A percentile compares a stretch with the other conserved stretches of the same genome.
These are phyloP conservation scores for Periconia macrospinosa DNA, from an alignment of 2,329 filamentous ascomycete species.

Conservation along the genomic window DNA sequence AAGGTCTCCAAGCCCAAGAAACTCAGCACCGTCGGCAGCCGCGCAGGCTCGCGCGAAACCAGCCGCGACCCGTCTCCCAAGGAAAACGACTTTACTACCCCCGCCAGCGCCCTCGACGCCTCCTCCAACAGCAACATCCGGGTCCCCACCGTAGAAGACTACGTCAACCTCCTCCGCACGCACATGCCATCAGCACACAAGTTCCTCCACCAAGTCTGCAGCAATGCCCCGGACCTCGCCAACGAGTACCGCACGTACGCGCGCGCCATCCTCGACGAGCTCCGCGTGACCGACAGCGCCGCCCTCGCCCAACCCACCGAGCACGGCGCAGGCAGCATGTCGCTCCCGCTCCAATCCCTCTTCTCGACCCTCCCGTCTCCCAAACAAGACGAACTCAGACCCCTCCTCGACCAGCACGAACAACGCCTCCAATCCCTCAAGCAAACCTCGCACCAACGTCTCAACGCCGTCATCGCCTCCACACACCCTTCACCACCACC, in stretches of 20 bases:
- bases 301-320: constrained; percentile 21
- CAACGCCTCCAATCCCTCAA: constrained; percentile 62
- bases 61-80: constrained; percentile 23
- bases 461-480: constrained; percentile 58
- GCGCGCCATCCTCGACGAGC: constrained; percentile 60
- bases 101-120: constrained; percentile 25
- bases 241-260: constrained; percentile 64
- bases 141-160: constrained; percentile 69
- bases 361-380: constrained; percentile 52
- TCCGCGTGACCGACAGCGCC: constrained; percentile 44
- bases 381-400: constrained; percentile 51
- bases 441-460: constrained; percentile 55
- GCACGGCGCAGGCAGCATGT: constrained; percentile 48
- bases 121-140: constrained; percentile 18
- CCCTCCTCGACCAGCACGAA: constrained; percentile 62
- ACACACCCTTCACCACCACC: constrained; percentile 2
- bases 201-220: constrained; percentile 71
- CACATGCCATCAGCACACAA: constrained; percentile 67
- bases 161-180: constrained; percentile 65
- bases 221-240: constrained; percentile 67
- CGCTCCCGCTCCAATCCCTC: constrained; percentile 43
- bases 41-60: constrained; percentile 12
- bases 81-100: constrained; percentile 6
- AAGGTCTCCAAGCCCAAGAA: constrained; percentile 51
- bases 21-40: constrained; percentile 27